Base-by-base conservation (phyloP, 495 filamentous ascomycete species). In the Glarea lozoyensis region DNA sequence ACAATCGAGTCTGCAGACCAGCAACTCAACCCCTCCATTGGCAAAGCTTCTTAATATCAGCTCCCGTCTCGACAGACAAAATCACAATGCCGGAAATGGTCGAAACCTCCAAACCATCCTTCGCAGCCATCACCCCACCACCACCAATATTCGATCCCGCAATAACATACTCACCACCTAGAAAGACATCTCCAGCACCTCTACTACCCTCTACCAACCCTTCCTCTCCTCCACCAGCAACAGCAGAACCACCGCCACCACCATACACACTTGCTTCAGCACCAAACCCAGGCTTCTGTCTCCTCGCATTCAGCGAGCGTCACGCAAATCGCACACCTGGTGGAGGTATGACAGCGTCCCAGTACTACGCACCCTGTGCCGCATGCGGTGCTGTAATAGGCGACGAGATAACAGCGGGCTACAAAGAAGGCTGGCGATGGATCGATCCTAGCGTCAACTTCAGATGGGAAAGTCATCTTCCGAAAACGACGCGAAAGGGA, bases 371-470 rank as follows among this genome's bases (percentile, higher is more conserved):
- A 11, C 46, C 45, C 1, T 53, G 50, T 40, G 46, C 41, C 23
- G 23, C 24, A 3, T 53, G 50, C 24, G 31, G 27, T 16, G 16
- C 41, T 10, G 12, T 42, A 16, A 49, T 46, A 17, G 46, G 46
- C 3, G 20, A 44, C 18, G 25, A 39, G 16, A 49, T 53, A 20
- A 37, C 50, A 4, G 37, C 24, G 17, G 10, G 12, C 22, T 53
- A 53, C 36, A 46, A 46, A 25, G 23, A n/a, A 18, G 37, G 38
- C 11, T 53, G 50, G 50, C 20, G 46, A 20, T 53, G 50, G 50
- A 46, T 53, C 9, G 50, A 53, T 29, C 50, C 50, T 1, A 49
- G 46, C 2, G 37, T 53, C 20, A 53, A 53, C 33, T 53, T 53
- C 21, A 17, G 50, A 13, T 53, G 50, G 50, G 50, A 53, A 31